Percentiles rank a stretch among this genome's conserved stretches.
Conservation (phyloP, 1,284 basidiomycete genomes). For the Leccinum griseonigrum region DNA sequence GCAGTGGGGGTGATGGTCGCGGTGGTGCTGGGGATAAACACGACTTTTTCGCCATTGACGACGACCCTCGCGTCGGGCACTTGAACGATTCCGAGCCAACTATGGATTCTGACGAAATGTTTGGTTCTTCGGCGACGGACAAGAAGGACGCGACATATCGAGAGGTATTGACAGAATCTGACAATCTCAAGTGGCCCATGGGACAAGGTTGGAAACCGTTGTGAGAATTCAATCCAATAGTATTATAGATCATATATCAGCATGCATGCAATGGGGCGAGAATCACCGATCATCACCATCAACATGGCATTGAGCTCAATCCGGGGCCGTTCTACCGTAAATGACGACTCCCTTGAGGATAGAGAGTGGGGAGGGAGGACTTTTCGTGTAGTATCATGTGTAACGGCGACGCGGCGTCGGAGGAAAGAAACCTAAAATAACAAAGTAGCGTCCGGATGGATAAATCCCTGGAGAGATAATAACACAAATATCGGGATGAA, state of each 20-base stretch:
- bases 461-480: conserved; percentile 17
- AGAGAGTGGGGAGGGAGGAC: neutral
- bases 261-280: neutral
- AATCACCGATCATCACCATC: neutral
- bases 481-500: neutral
- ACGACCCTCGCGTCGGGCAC: conserved; percentile 1
- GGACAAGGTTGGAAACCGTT: conserved; percentile 58
- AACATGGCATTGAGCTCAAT: neutral
- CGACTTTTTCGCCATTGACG: neutral
- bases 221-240: conserved; percentile 8
- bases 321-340: neutral
- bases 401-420: neutral
- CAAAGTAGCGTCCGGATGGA: conserved; percentile 8
- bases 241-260: neutral
- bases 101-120: conserved; percentile 26
- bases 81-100: conserved; percentile 21
- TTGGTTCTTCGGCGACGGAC: neutral
- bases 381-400: conserved; percentile 25
- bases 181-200: conserved; percentile 60
- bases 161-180: conserved; percentile 37
- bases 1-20: neutral
- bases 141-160: neutral
- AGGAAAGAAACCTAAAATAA: conserved; percentile 22
- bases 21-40: neutral
- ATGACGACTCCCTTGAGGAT: neutral